Conservation (phyloP, 108 stramenopile genomes). For the Fistulifera pelliculosa region DNA sequence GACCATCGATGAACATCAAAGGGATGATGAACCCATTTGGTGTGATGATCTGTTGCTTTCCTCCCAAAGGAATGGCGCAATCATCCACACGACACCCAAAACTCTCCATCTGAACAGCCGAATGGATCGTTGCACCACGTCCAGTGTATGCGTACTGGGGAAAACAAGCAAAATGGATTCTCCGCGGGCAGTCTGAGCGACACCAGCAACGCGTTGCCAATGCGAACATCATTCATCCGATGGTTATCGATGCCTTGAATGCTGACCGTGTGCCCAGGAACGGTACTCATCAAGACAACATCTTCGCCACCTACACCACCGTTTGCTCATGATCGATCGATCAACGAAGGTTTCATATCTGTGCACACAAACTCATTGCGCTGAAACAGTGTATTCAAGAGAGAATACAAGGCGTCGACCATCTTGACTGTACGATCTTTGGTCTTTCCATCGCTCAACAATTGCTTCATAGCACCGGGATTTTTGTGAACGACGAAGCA, state of each 20-base stretch:
- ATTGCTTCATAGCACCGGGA: too few species aligned
- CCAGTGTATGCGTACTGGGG: slow-evolving; percentile 22
- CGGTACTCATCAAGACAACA: slow-evolving; percentile 1
- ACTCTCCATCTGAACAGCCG: slow-evolving; percentile 10
- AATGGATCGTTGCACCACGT: slow-evolving; percentile 16
- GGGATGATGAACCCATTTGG: slow-evolving; percentile 16
- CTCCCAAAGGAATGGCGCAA: slow-evolving; percentile 9
- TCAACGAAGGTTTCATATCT: too few species aligned
- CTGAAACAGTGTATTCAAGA: too few species aligned
- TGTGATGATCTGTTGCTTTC: slow-evolving; percentile 21
- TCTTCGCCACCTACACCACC: slow-evolving; percentile 21
- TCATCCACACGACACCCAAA: slow-evolving; percentile 11
- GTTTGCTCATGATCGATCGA: slow-evolving; percentile 25
- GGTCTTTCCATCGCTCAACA: too few species aligned
- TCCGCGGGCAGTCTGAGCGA: not conserved
- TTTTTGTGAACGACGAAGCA: too few species aligned
- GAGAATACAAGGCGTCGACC: too few species aligned
- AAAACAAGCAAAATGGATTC: slow-evolving; percentile 14
- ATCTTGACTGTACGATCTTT: too few species aligned
- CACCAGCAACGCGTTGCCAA: slow-evolving; percentile 10
- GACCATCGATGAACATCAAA: slow-evolving; percentile 7
- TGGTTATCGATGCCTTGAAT: slow-evolving; percentile 15
- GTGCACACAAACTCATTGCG: too few species aligned
- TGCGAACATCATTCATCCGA: too few species aligned
- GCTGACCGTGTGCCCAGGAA: slow-evolving; percentile 5